Evolutionary conservation across 2,329 filamentous ascomycete species (phyloP), one percentile per base, ranked within the genome.

Genomic region (Exophiala dermatitidis): DNA sequence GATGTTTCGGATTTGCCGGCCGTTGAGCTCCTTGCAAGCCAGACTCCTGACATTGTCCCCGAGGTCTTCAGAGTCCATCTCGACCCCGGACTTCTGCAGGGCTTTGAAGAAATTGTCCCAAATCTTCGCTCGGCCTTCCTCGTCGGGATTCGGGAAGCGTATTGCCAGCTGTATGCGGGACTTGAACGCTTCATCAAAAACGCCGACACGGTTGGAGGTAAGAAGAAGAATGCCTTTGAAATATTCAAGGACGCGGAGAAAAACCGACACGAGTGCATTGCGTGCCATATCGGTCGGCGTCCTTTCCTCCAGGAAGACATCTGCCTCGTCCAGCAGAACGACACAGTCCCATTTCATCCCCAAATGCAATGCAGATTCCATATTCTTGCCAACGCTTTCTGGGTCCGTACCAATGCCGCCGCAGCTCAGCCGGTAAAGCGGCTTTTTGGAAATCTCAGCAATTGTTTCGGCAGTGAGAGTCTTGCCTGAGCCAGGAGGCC

Each of bases 401-500:
- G 73, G 69, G 34, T 72, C 67, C 7, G 71, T 68, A 10, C 76
- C 76, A 0, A 80, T 67, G 50, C 79, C 77, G 6, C 74, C 76
- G 2, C 72, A 70, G 30, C 69, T 72, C 68, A 79, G 72, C 49
- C 70, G 67, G 60, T 74, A 78, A 0, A 80, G 66, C 1, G 77
- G 77, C 1, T 73, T 72, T 32, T 70, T 66, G 70, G 77, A 75
- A 46, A 72, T 66, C 53, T 79, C 76, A 1, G 77, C 76, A 26
- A 77, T 69, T 51, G 69, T 71, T 59, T 77, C 76, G 3, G 72
- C 74, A 2, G 75, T 77, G 26, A 76, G 62, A 0, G 77, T 80
- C 65, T 80, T 80, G 10, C 77, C 77, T 1, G 78, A 74, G 2
- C 77, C 77, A 0, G 77, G 76, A 0, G 73, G 73, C 1, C 76